Evolutionary conservation across 2,329 filamentous ascomycete species (phyloP).

Genomic region (Xylariaceae sp.): DNA sequence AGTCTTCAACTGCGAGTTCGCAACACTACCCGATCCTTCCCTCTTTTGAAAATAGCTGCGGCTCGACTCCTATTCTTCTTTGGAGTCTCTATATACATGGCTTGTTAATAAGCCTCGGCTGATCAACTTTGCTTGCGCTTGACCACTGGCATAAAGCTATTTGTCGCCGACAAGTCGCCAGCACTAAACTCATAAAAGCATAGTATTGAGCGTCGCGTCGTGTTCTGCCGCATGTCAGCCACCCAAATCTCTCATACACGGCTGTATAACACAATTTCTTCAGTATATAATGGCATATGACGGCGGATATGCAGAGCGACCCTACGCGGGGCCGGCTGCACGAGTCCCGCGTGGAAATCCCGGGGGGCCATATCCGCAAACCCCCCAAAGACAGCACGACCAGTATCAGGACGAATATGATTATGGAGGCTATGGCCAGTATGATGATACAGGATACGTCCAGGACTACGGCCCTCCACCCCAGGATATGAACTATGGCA

Average conservation of each 20-base stretch:
- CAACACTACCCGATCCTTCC: not conserved
- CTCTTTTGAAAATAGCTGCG: not conserved
- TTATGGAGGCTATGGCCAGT: slow-evolving; percentile 37
- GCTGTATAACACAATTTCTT: not conserved
- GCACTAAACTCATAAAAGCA: no score
- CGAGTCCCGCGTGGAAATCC: slow-evolving; percentile 30
- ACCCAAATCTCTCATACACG: not conserved
- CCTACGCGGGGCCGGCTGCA: slow-evolving; percentile 43
- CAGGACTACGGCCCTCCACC: slow-evolving; percentile 36
- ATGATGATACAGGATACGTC: slow-evolving; percentile 37
- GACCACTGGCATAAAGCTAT: no score
- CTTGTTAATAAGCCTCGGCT: slow-evolving; percentile 8
- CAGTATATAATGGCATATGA: slow-evolving; percentile 46
- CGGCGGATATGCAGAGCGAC: slow-evolving; percentile 41
- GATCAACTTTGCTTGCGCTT: slow-evolving; percentile 1
- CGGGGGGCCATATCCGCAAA: slow-evolving; percentile 23
- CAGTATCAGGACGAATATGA: slow-evolving; percentile 42
- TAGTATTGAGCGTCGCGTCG: slow-evolving; percentile 5
- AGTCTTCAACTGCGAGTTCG: no score
- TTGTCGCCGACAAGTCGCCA: no score
- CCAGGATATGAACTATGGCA: slow-evolving; percentile 42
- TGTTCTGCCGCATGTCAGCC: not conserved
- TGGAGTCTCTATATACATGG: slow-evolving; percentile 10
- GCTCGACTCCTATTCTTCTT: not conserved
- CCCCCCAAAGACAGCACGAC: slow-evolving; percentile 35